These are phyloP conservation scores for Penicillium sp. DNA, from an alignment of 2,329 filamentous ascomycete species.

Conservation along the genomic window DNA sequence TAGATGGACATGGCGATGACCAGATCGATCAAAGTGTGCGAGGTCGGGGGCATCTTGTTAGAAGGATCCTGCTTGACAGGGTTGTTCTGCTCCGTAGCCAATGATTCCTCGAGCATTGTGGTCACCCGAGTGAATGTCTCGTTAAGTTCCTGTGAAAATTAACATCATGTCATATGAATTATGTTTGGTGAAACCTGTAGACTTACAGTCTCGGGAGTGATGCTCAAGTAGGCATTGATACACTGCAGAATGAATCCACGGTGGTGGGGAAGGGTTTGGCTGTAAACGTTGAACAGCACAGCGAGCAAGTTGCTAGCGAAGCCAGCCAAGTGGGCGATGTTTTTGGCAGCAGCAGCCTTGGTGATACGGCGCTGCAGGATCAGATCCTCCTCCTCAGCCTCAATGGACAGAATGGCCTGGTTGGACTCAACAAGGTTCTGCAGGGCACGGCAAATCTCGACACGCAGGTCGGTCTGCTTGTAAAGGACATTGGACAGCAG, in stretches of 20 bases:
- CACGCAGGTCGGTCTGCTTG: slow-evolving; percentile 81
- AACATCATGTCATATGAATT: slow-evolving; percentile 7
- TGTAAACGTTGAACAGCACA: slow-evolving; percentile 99
- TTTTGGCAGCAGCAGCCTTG: slow-evolving; percentile 72
- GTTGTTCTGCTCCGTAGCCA: slow-evolving; percentile 65
- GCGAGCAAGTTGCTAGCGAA: slow-evolving; percentile 89
- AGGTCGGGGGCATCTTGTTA: slow-evolving; percentile 83
- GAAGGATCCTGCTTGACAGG: slow-evolving; percentile 62
- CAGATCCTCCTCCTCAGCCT: slow-evolving; percentile 69
- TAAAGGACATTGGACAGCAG: slow-evolving; percentile 89
- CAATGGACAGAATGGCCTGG: slow-evolving; percentile 71
- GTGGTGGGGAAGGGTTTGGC: slow-evolving; percentile 89
- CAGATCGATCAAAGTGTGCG: slow-evolving; percentile 93
- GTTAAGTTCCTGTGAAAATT: slow-evolving; percentile 63
- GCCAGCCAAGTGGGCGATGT: slow-evolving; percentile 74
- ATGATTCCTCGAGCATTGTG: slow-evolving; percentile 73
- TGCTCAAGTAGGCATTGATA: slow-evolving; percentile 91
- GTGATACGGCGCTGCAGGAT: slow-evolving; percentile 76
- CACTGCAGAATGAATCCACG: slow-evolving; percentile 88
- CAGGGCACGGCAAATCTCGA: slow-evolving; percentile 82
- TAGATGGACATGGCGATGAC: slow-evolving; percentile 96
- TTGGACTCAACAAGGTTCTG: slow-evolving; percentile 91
- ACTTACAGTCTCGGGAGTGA: slow-evolving; percentile 65
- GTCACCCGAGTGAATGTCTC: slow-evolving; percentile 88
- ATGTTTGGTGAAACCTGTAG: background rate